Evolutionary conservation across 2,329 filamentous ascomycete genomes (phyloP).

Genomic region (Fusarium sulawesiense): DNA sequence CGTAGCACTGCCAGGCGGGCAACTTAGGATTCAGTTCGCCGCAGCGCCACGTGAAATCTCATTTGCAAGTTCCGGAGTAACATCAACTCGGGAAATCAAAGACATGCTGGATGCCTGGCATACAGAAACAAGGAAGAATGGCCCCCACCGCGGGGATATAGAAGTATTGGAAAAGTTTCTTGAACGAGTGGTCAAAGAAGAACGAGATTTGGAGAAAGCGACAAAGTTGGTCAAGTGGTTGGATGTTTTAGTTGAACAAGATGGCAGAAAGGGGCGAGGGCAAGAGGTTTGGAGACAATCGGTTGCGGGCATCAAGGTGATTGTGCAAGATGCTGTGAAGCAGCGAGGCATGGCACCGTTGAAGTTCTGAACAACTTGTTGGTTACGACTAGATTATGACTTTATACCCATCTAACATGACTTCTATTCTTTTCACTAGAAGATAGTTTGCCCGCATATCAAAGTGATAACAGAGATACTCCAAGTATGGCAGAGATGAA

Average conservation of each 20-base stretch:
- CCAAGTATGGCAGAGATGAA: neutral
- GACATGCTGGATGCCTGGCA: constrained; percentile 83
- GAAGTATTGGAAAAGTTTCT: constrained; percentile 80
- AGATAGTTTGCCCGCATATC: neutral
- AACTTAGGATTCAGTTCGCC: constrained; percentile 61
- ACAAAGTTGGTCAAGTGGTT: constrained; percentile 77
- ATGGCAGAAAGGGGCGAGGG: constrained; percentile 52
- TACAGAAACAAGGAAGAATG: constrained; percentile 74
- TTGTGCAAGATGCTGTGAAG: constrained; percentile 66
- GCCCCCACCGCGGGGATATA: constrained; percentile 83
- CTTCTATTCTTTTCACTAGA: neutral
- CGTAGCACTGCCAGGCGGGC: constrained; percentile 49
- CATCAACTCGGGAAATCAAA: constrained; percentile 70
- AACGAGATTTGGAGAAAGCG: constrained; percentile 82
- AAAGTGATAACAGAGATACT: neutral
- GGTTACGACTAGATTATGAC: constrained; percentile 13
- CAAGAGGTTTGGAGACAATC: constrained; percentile 61
- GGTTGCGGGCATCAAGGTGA: constrained; percentile 57
- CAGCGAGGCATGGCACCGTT: constrained; percentile 68
- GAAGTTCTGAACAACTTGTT: constrained; percentile 54
- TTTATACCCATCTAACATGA: constrained; percentile 19
- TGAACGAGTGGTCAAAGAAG: constrained; percentile 75
- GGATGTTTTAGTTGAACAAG: constrained; percentile 65
- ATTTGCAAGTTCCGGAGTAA: constrained; percentile 59
- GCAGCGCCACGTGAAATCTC: constrained; percentile 57